Percentiles rank a stretch among this genome's conserved stretches.
Conservation (phyloP, 164 flowering plant species). For the Stephania japonica region DNA sequence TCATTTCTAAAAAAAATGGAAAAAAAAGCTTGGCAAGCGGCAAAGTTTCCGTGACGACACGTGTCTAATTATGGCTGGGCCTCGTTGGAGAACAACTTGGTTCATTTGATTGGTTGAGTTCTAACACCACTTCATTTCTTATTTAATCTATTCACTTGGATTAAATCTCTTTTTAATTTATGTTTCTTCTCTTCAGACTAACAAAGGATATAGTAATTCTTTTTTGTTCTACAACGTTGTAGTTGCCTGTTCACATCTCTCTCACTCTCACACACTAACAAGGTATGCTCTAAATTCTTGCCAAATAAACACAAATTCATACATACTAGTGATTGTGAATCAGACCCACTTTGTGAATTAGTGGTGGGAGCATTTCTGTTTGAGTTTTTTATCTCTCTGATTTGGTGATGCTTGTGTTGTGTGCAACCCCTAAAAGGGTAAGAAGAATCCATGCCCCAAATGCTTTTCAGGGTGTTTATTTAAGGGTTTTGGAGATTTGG, state of each 20-base stretch:
- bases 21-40: too few relatives aligned
- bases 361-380: neutral
- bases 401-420: neutral
- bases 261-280: neutral
- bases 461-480: neutral
- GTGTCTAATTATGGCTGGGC: too few relatives aligned
- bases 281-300: neutral
- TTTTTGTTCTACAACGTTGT: neutral
- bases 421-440: neutral
- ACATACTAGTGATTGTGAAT: neutral
- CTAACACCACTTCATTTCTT: neutral
- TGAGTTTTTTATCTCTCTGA: neutral
- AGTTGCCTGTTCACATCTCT: neutral
- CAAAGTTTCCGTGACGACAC: too few relatives aligned
- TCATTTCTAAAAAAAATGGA: too few relatives aligned
- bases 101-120: too few relatives aligned
- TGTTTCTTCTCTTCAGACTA: too few relatives aligned
- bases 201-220: too few relatives aligned
- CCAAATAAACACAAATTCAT: neutral
- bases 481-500: neutral
- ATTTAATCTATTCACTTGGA: too few relatives aligned
- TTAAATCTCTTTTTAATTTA: too few relatives aligned
- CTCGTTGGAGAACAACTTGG: too few relatives aligned
- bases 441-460: neutral
- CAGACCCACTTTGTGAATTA: neutral